Evolutionary conservation across 345 rosid genomes (phyloP), one percentile per base, ranked within the genome.

Genomic region (Boechera stricta): DNA sequence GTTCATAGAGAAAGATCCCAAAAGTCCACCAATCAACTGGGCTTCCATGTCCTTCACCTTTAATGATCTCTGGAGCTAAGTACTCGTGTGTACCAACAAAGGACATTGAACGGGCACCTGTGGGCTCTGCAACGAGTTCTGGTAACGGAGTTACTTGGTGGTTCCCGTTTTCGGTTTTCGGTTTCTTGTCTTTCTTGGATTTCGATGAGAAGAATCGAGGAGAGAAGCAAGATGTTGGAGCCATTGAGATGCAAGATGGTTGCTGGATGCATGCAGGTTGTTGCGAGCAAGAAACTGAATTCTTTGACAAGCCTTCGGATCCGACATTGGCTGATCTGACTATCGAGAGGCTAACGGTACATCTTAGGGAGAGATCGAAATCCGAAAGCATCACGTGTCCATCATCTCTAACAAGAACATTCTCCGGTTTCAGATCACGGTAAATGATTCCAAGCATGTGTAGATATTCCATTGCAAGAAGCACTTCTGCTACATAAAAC

Each of bases 21-120:
- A 88, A 90, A 29, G 96, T 92, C 96, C 97, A 92, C 96, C 97
- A 91, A 70, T 90, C 93, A 54, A 91, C 95, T 7, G 95, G 96
- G 60, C 95, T 90, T 51, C 95, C 97, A 68, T 88, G 97, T 58
- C 93, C 93, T 84, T 90, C 96, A 36, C 93, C 94, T 76, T 89
- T 89, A 79, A 89, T 89, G 51, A 87, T 91, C 81, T 91, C 94
- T 4, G 97, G 97, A n/a, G 94, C 96, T 75, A 90, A 75, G 83
- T 90, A 91, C 85, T 91, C 97, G 5, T 91, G 97, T 32, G 97
- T 91, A 66, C 97, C 97, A 8, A 91, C 97, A 64, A 89, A 91
- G 2, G 97, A 91, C 97, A 91, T 89, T 0, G 97, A 91, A 16
- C 95, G 92, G 10, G 97, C 97, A 38, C 85, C 88, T n/a, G 95